Evolutionary conservation across 202 grass and related monocot species (phyloP).

Genomic region (Bolboschoenoplectus hybrid): DNA sequence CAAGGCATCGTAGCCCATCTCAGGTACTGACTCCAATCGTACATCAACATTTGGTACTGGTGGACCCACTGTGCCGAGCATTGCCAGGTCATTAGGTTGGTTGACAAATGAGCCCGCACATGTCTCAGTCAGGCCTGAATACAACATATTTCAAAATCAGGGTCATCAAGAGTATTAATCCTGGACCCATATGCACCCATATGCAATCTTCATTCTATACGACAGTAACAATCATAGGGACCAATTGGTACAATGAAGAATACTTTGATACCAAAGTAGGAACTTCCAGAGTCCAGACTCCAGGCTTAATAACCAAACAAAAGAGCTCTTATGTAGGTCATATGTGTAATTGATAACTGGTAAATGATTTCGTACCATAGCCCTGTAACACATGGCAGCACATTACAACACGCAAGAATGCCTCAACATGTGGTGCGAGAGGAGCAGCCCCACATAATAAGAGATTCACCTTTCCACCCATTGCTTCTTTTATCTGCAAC

Average conservation of each 20-base stretch:
- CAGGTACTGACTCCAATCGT: constrained; percentile 78
- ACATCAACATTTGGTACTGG: constrained; percentile 92
- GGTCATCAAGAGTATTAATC: not conserved
- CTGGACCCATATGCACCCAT: not conserved
- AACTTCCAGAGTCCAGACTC: constrained; percentile 18
- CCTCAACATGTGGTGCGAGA: constrained; percentile 81
- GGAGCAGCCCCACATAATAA: constrained; percentile 95
- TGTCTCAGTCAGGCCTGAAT: constrained; percentile 87
- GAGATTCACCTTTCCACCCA: constrained; percentile 89
- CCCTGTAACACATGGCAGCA: constrained; percentile 94
- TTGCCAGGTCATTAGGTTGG: constrained; percentile 80
- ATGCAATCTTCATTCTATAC: constrained; percentile 19
- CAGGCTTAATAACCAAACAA: constrained; percentile 20
- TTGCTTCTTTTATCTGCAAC: constrained; percentile 77
- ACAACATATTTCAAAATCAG: constrained; percentile 9
- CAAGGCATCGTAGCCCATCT: constrained; percentile 95
- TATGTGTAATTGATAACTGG: constrained; percentile 31
- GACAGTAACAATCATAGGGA: not conserved
- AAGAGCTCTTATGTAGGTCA: not conserved
- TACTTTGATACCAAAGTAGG: constrained; percentile 27
- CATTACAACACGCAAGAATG: constrained; percentile 84
- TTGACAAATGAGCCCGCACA: constrained; percentile 93
- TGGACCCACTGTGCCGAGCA: constrained; percentile 93
- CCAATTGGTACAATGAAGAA: constrained; percentile 20
- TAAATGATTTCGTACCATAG: constrained; percentile 62